Evolutionary conservation across 805 yeast genomes (phyloP), one percentile per base, ranked within the genome.

Genomic region (Starmerella riodocensis): DNA sequence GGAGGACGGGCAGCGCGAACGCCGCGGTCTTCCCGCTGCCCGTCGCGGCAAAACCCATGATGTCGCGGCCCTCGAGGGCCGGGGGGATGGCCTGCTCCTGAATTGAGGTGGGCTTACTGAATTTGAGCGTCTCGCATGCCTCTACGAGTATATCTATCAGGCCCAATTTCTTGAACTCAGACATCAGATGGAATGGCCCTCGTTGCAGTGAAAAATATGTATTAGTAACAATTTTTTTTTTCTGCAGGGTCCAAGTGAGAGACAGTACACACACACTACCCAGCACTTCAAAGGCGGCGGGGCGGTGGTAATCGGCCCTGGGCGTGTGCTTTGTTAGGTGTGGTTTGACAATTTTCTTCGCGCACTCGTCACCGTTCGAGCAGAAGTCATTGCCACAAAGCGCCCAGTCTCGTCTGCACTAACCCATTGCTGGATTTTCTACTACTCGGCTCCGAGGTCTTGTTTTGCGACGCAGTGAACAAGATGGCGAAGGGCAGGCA

Each of bases 21-120:
- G 98, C 98, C 0, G 97, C 98, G 0, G 98, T 91, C 60, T 88
- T 88, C 48, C 98, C 98, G 4, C 95, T 83, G 32, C 98, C 98
- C 0, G 98, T 88, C 55, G 88, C 95, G 0, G 98, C 98, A 46
- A 88, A 69, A 12, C 98, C 98, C 54, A 88, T 85, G 34, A 88
- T 78, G 62, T 88, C 98, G 48, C 84, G 74, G 3, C 95, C 95
- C 49, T 78, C 74, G 16, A 91, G 62, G 3, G 94, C 95, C 49
- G 80, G 79, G 1, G 97, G 97, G 46, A 88, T 80, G 11, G 95
- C 73, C 59, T 83, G 84, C 6, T 78, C 71, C 63, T 88, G 98
- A 58, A 88, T 91, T 9, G 97, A 94, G 0, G 97, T 86, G 30
- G 98, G 97, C 49, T 70, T 74, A 14, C 72, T 65, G 59, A 69